Percentiles rank a stretch among this genome's conserved stretches.
These are phyloP conservation scores for Aspergillus mulundensis DNA, from an alignment of 495 filamentous ascomycete species.

Conservation along the genomic window DNA sequence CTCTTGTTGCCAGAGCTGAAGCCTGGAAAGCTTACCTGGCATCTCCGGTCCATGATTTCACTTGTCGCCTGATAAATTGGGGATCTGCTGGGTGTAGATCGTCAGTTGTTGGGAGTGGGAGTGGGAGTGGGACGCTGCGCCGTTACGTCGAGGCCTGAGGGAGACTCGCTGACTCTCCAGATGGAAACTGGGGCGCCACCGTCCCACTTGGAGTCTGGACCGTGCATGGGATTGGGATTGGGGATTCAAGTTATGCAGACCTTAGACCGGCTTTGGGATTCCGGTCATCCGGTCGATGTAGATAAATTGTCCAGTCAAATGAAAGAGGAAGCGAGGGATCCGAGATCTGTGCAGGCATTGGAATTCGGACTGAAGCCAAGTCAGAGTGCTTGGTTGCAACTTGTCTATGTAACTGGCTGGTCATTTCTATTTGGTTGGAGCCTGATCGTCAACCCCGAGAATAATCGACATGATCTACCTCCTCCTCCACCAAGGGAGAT, in stretches of 20 bases:
- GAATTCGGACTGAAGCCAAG: background rate
- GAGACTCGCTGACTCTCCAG: background rate
- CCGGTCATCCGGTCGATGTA: background rate
- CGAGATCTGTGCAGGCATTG: background rate
- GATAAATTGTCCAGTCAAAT: background rate
- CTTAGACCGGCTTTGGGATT: background rate
- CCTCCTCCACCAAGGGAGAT: no score
- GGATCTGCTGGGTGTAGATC: background rate
- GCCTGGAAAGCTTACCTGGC: background rate
- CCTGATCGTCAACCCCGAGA: no score
- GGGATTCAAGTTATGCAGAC: background rate
- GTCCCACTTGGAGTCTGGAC: background rate
- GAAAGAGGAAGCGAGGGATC: background rate
- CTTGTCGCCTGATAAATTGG: background rate
- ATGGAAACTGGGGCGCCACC: background rate
- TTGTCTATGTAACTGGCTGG: no score
- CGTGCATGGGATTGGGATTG: no score
- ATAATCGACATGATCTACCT: no score
- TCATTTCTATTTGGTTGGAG: no score
- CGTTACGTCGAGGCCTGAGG: background rate
- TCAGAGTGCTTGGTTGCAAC: background rate
- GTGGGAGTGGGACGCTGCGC: background rate
- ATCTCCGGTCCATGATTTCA: background rate
- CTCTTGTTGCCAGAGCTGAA: background rate
- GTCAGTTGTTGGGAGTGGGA: background rate